Percentiles rank a stretch among this genome's conserved stretches.
These are phyloP conservation scores for Chytriomyces confervae DNA, from an alignment of 192 early-diverging fungal species.

Conservation along the genomic window DNA sequence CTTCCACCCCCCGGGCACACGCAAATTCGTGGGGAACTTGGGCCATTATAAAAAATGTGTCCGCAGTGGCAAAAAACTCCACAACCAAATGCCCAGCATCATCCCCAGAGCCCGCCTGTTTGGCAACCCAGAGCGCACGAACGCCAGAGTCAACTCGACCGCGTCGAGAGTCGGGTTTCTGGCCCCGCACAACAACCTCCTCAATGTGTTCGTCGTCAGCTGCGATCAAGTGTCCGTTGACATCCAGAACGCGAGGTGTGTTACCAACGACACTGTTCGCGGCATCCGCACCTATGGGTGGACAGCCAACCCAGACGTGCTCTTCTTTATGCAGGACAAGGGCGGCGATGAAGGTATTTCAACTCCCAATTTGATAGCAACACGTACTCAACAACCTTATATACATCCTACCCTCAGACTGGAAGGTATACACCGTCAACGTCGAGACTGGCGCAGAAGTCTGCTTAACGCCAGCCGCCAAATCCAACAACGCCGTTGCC, in stretches of 20 bases:
- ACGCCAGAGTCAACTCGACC: background rate
- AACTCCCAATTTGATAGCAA: background rate
- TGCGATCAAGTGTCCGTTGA: conserved; percentile 1
- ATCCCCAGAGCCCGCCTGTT: conserved; percentile 16
- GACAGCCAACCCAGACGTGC: conserved; percentile 39
- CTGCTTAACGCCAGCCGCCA: conserved; percentile 19
- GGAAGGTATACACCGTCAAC: conserved; percentile 24
- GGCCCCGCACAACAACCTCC: conserved; percentile 41
- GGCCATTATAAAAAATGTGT: too few relatives aligned
- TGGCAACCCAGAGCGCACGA: conserved; percentile 21
- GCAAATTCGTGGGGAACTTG: too few relatives aligned
- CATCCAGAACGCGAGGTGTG: conserved; percentile 28
- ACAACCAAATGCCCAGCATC: background rate
- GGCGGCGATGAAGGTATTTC: conserved; percentile 44
- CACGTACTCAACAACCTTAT: background rate
- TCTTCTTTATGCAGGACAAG: conserved; percentile 43
- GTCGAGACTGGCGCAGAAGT: conserved; percentile 13
- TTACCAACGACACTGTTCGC: conserved; percentile 40
- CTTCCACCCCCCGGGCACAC: too few relatives aligned
- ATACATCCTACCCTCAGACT: background rate
- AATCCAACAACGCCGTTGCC: background rate
- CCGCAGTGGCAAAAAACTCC: too few relatives aligned
- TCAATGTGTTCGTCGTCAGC: conserved; percentile 39
- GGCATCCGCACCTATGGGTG: conserved; percentile 42
- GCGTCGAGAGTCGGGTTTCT: conserved; percentile 37